phyloP scores from a whole-genome alignment of 2,329 filamentous ascomycete species.

The Colletotrichum karsti region DNA sequence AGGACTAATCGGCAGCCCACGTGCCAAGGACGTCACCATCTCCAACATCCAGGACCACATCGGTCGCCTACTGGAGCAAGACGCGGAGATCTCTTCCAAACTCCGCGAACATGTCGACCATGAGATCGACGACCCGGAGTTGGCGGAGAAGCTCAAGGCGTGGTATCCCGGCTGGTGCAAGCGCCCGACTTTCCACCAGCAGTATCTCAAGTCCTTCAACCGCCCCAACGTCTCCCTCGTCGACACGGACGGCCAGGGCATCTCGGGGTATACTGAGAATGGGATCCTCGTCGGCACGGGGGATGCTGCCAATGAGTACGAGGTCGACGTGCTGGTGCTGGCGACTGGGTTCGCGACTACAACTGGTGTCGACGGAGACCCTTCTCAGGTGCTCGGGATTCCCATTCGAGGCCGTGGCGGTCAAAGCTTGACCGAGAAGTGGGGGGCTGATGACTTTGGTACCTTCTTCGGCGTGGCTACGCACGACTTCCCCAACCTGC shows the following conservation, averaged over 20 bases:
- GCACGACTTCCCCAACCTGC: conserved; percentile 58
- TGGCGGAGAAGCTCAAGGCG: conserved; percentile 61
- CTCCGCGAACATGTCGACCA: conserved; percentile 54
- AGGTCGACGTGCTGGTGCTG: conserved; percentile 48
- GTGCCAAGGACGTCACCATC: conserved; percentile 20
- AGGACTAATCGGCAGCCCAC: neutral
- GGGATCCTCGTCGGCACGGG: conserved; percentile 51
- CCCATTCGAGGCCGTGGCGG: conserved; percentile 52
- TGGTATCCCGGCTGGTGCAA: conserved; percentile 72
- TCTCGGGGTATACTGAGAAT: conserved; percentile 50
- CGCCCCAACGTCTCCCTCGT: conserved; percentile 64
- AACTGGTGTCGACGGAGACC: conserved; percentile 28
- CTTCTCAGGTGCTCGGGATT: conserved; percentile 13
- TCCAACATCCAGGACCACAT: conserved; percentile 40
- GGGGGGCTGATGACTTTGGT: conserved; percentile 45
- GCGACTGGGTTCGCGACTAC: conserved; percentile 45
- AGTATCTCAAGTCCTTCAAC: conserved; percentile 68
- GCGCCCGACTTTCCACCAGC: conserved; percentile 68
- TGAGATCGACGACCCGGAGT: conserved; percentile 57
- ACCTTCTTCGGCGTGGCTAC: conserved; percentile 62
- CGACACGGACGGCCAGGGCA: conserved; percentile 64
- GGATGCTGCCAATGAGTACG: conserved; percentile 52
- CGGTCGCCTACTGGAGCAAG: conserved; percentile 44
- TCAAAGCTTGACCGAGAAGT: conserved; percentile 53
- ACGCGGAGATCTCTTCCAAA: conserved; percentile 49